Base-by-base conservation (phyloP, 345 rosid genomes). In the Brassica nigra region DNA sequence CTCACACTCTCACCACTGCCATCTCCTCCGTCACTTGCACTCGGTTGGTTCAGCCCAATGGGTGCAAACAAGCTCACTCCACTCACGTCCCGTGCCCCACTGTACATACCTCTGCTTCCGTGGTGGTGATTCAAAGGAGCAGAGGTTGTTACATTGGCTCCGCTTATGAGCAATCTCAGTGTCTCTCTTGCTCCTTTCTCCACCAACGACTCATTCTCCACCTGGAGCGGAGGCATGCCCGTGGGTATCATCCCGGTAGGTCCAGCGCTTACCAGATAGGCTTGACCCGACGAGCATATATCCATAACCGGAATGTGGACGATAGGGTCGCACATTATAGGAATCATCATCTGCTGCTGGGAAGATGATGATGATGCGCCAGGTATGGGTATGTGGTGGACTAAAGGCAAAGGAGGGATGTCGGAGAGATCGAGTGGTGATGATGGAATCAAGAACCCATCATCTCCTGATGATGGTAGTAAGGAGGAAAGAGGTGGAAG, bases 141-240 rank as follows among this genome's bases (percentile, higher is more conserved):
- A n/a, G 70, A 0, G 0, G 55, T 68, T 36, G 78, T 67, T 59
- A 72, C 62, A 20, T 73, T 89, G 9, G 99, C 88, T 75, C 98
- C 81, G 49, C 91, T 86, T 34, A 95, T 84, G 54, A 95, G 97
- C 47, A 93, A 75, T 42, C 97, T 82, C 33, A 95, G 88, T 3
- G 99, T 95, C 83, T 95, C 98, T 72, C 99, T 90, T 1, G 99
- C 99, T 30, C 98, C 90, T 81, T 90, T 89, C 67, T 93, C 99
- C 8, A 93, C 78, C 74, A 89, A 42, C 1, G 95, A 85, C 11
- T 90, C 92, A 2, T 89, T 77, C 75, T 89, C 90, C 31, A 70
- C 79, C 0, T 4, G 94, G 89, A 75, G 81, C 1, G 98, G 92
- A 14, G 94, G 78, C 15, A 95, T 90, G 3, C 89, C 70, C 6